Percentiles rank a stretch among this genome's conserved stretches.
These are phyloP conservation scores for Coniferiporia weirii DNA, from an alignment of 1,284 basidiomycete genomes.

Conservation along the genomic window DNA sequence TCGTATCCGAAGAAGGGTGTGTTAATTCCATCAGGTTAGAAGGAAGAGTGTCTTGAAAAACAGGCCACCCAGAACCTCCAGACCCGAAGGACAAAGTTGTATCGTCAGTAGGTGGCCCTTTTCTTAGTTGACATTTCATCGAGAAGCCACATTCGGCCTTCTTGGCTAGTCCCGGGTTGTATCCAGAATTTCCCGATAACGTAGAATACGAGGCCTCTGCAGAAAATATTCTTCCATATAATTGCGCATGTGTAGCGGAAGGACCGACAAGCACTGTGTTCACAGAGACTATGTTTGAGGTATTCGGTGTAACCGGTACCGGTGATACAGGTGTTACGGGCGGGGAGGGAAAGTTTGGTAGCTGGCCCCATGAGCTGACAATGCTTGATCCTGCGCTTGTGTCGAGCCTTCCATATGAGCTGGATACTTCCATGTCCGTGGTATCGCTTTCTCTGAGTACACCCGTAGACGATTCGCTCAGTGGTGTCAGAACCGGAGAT, in stretches of 20 bases:
- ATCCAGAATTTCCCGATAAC: neutral
- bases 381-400: conserved; percentile 8
- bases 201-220: neutral
- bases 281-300: neutral
- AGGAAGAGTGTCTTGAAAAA: neutral
- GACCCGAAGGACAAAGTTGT: neutral
- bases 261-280: neutral
- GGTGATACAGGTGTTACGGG: conserved; percentile 3
- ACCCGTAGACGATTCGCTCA: neutral
- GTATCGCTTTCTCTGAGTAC: neutral
- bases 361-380: conserved; percentile 7
- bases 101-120: neutral
- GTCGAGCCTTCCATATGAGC: conserved; percentile 3
- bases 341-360: conserved; percentile 11
- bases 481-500: neutral
- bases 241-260: neutral
- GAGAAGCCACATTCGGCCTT: neutral
- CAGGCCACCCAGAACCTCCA: neutral
- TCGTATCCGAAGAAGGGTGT: neutral
- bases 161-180: neutral
- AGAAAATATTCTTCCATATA: neutral
- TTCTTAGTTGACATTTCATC: neutral
- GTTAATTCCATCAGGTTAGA: neutral
- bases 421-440: neutral
- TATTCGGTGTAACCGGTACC: conserved; percentile 1